phyloP scores from a whole-genome alignment of 2,329 filamentous ascomycete genomes.

The Teratosphaeria zuluensis region DNA sequence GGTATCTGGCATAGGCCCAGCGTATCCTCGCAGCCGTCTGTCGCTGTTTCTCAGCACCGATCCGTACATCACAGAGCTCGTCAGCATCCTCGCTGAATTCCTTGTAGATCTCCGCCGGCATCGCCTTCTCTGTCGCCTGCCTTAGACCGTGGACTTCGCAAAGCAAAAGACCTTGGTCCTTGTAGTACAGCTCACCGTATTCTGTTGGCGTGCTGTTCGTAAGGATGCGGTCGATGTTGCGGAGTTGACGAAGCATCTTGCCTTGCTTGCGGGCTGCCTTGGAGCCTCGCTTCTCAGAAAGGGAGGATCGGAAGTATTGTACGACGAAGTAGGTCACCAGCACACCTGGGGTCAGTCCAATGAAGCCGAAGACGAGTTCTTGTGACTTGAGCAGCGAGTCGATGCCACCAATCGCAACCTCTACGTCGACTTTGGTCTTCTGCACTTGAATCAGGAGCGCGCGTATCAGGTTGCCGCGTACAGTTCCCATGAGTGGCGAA shows the following conservation, averaged over 20 bases:
- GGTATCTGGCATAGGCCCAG: constrained; percentile 82
- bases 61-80: constrained; percentile 71
- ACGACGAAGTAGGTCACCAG: constrained; percentile 68
- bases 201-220: constrained; percentile 47
- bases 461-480: constrained; percentile 78
- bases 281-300: constrained; percentile 62
- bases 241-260: constrained; percentile 65
- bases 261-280: constrained; percentile 56
- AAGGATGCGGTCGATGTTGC: constrained; percentile 71
- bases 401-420: constrained; percentile 91
- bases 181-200: constrained; percentile 73
- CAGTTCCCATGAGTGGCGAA: constrained; percentile 68
- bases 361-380: constrained; percentile 94
- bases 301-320: constrained; percentile 59
- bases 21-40: constrained; percentile 73
- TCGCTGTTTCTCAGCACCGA: constrained; percentile 67
- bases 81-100: constrained; percentile 85
- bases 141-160: constrained; percentile 83
- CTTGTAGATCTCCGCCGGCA: constrained; percentile 65
- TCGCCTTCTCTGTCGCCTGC: constrained; percentile 53
- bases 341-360: constrained; percentile 87
- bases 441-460: constrained; percentile 93
- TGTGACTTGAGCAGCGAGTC: constrained; percentile 91
- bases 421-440: constrained; percentile 97
- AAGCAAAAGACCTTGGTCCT: constrained; percentile 80